These are phyloP conservation scores for Russula dissimulans DNA, from an alignment of 768 basidiomycete genomes.

Conservation along the genomic window DNA sequence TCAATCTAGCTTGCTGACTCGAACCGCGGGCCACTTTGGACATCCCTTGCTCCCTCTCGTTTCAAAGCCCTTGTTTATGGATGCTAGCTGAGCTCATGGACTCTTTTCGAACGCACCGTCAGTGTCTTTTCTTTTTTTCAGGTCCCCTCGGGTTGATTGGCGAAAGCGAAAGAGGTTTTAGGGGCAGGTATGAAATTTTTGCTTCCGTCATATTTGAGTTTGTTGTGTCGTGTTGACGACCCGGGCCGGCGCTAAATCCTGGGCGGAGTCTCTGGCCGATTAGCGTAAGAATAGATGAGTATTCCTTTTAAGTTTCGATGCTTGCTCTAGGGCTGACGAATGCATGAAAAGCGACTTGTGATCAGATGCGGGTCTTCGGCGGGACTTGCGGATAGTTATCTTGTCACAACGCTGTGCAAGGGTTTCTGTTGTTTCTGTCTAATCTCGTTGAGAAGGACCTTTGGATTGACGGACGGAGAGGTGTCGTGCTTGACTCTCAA, in stretches of 20 bases:
- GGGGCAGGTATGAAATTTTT: not conserved
- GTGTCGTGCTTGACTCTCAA: slow-evolving; percentile 69
- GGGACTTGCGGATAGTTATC: not conserved
- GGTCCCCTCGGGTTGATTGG: no score
- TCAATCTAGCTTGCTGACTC: no score
- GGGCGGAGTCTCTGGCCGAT: not conserved
- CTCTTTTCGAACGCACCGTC: no score
- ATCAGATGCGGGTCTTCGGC: not conserved
- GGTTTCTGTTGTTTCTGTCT: slow-evolving; percentile 39
- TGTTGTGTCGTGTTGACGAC: not conserved
- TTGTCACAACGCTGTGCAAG: slow-evolving; percentile 42
- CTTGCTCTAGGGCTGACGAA: not conserved
- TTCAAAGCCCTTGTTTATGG: not conserved
- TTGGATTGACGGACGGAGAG: slow-evolving; percentile 71
- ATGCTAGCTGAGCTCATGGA: no score
- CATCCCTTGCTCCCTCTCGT: no score
- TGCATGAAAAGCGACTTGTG: not conserved
- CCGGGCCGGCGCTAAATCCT: not conserved
- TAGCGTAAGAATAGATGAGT: not conserved
- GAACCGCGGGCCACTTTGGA: not conserved
- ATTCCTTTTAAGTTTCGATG: not conserved
- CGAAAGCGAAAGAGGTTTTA: not conserved
- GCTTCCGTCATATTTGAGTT: no score
- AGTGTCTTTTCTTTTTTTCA: not conserved
- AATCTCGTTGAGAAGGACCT: slow-evolving; percentile 63